Conservation (phyloP, 2,329 filamentous ascomycete genomes). For the Chaetomiaceae sp. region DNA sequence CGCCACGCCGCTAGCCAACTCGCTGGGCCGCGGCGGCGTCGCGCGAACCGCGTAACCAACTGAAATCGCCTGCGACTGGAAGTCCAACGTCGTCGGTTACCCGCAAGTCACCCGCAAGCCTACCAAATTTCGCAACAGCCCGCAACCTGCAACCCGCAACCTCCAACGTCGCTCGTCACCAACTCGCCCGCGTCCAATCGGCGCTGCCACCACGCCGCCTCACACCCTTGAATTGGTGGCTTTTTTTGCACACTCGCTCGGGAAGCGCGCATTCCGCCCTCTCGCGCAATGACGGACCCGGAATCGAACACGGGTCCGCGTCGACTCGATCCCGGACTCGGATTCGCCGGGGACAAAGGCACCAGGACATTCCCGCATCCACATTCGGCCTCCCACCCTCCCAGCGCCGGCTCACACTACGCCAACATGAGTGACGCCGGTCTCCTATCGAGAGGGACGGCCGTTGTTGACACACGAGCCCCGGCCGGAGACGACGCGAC, state of each 20-base stretch:
- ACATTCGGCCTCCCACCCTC: constrained; percentile 7
- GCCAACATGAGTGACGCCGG: constrained; percentile 24
- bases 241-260: constrained; percentile 2
- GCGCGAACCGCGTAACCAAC: constrained; percentile 28
- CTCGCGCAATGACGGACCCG: constrained; percentile 23
- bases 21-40: constrained; percentile 24
- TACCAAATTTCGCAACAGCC: constrained; percentile 20
- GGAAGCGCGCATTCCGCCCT: background rate
- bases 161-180: constrained; percentile 1
- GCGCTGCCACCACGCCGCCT: constrained; percentile 9
- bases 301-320: constrained; percentile 21
- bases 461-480: constrained; percentile 13
- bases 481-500: constrained; percentile 22
- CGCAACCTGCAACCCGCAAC: background rate
- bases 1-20: constrained; percentile 7
- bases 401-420: constrained; percentile 10
- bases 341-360: constrained; percentile 22
- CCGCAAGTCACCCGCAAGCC: too few species aligned
- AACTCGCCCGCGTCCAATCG: constrained; percentile 9
- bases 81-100: too few species aligned
- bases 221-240: background rate
- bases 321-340: constrained; percentile 18
- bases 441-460: constrained; percentile 15
- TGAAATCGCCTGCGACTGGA: background rate
- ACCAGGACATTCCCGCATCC: constrained; percentile 15